A percentile compares a stretch with the other conserved stretches of the same genome.
Evolutionary conservation across 805 yeast genomes (phyloP).

Genomic region (Metahyphopichia silvanorum): DNA sequence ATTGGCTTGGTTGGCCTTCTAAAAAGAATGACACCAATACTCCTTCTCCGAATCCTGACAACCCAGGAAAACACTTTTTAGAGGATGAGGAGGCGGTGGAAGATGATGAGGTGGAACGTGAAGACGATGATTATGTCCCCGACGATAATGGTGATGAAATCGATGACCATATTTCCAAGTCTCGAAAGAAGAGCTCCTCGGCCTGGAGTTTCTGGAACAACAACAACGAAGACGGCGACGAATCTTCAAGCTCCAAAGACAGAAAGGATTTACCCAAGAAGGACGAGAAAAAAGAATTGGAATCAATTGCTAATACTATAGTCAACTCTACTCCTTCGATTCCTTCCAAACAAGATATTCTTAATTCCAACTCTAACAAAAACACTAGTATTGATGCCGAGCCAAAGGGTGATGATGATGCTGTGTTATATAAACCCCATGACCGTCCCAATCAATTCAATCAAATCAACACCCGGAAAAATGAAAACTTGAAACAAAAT

Average conservation of each 20-base stretch:
- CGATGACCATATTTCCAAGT: slow-evolving; percentile 23
- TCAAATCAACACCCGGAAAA: slow-evolving; percentile 42
- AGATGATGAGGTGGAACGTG: slow-evolving; percentile 13
- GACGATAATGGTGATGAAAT: slow-evolving; percentile 30
- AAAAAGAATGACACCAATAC: slow-evolving; percentile 1
- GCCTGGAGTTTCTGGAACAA: slow-evolving; percentile 38
- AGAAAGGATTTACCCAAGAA: slow-evolving; percentile 3
- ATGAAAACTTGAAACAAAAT: slow-evolving; percentile 39
- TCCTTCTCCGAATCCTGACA: too few species aligned
- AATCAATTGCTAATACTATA: slow-evolving; percentile 15
- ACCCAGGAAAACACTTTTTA: slow-evolving; percentile 2
- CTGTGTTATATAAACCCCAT: slow-evolving; percentile 43
- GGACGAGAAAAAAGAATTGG: slow-evolving; percentile 8
- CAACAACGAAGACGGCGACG: slow-evolving; percentile 2
- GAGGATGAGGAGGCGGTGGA: slow-evolving; percentile 13
- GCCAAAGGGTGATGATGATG: slow-evolving; percentile 27
- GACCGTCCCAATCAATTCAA: slow-evolving; percentile 36
- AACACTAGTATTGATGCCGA: slow-evolving; percentile 8
- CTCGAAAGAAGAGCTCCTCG: slow-evolving; percentile 18
- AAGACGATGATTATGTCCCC: slow-evolving; percentile 16
- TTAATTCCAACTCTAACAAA: slow-evolving; percentile 3
- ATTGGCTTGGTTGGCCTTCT: slow-evolving; percentile 26
- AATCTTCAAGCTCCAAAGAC: slow-evolving; percentile 1
- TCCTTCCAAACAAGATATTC: slow-evolving; percentile 14
- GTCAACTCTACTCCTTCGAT: slow-evolving; percentile 28